Evolutionary conservation across 176 grass and related monocot species (phyloP).

Genomic region (Puccinellia tenuiflora): DNA sequence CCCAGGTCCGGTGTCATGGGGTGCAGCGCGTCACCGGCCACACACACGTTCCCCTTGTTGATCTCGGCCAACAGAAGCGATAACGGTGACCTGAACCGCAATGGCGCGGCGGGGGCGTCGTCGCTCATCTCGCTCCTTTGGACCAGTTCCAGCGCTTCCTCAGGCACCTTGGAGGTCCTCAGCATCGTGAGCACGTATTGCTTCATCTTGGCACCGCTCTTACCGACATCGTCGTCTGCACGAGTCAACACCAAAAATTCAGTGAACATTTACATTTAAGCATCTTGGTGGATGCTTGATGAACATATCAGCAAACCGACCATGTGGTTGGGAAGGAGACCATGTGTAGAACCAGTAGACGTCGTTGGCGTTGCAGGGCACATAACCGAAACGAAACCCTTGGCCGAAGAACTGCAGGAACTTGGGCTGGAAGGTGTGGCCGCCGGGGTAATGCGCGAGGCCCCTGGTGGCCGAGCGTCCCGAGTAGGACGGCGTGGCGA

Average conservation of each 20-base stretch:
- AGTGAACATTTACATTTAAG: neutral
- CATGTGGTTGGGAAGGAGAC: conserved; percentile 28
- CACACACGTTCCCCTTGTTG: neutral
- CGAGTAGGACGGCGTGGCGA: conserved; percentile 31
- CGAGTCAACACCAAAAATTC: no score
- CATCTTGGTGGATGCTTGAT: neutral
- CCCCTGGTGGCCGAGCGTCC: conserved; percentile 52
- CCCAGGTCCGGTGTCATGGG: conserved; percentile 7
- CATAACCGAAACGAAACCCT: conserved; percentile 36
- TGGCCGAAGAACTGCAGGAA: conserved; percentile 40
- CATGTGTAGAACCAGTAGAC: conserved; percentile 86
- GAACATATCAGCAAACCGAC: neutral
- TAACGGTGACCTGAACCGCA: neutral
- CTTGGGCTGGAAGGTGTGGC: conserved; percentile 43
- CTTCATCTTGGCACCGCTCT: conserved; percentile 19
- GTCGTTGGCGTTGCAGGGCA: conserved; percentile 43
- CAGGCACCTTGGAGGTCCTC: neutral
- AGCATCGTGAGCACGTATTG: neutral
- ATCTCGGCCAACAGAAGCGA: neutral
- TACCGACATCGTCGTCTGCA: conserved; percentile 25
- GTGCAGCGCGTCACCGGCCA: conserved; percentile 3
- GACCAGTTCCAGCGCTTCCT: neutral
- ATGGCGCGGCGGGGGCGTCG: neutral
- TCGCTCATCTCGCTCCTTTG: neutral
- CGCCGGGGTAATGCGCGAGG: conserved; percentile 34